Evolutionary conservation across 1,284 basidiomycete genomes (phyloP), one percentile per base, ranked within the genome.

Genomic region (Nidula niveotomentosa): DNA sequence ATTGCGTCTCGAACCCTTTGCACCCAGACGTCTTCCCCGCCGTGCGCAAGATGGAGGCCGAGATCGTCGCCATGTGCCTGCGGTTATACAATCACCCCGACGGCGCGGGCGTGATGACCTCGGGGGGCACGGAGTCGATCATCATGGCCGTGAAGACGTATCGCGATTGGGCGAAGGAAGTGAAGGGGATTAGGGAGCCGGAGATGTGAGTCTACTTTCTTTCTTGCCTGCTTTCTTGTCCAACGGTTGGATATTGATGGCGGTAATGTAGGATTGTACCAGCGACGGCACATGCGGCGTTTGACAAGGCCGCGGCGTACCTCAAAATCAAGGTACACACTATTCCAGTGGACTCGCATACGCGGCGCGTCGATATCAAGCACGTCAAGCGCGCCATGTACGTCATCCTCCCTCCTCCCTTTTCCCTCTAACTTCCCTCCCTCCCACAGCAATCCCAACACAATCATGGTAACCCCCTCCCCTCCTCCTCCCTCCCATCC

Each of bases 1-100:
- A 92, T 60, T 84, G 83, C 48, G 81, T 91, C 53, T 89, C 92
- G 33, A 98, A 98, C 65, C 96, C 96, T 1, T 79, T 98, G 2
- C 96, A 98, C 65, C 95, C 96, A 0, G 95, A 97, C 59, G 89
- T 97, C 36, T 98, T 99, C 76, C 96, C 96, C 0, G 90, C 92
- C 0, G 78, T 98, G 5, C 83, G 96, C 51, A 96, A 97, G 75
- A 99, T 99, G 96, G 96, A 99, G 68, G 91, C 95, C 7, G 96
- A 98, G 69, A 85, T 98, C 47, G 94, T 99, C 45, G 79, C 91
- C n/a, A 98, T 98, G 91, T 92, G 91, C 60, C 78, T 98, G 48
- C 81, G 84, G 56, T 80, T 96, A 76, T 97, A 91, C 76, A 90
- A 94, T 67, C 88, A 91, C 59, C 90, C 92, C 1, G 76, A 83